These are phyloP conservation scores for Crithidia expoeki DNA, from an alignment of 208 protist species.

Conservation along the genomic window DNA sequence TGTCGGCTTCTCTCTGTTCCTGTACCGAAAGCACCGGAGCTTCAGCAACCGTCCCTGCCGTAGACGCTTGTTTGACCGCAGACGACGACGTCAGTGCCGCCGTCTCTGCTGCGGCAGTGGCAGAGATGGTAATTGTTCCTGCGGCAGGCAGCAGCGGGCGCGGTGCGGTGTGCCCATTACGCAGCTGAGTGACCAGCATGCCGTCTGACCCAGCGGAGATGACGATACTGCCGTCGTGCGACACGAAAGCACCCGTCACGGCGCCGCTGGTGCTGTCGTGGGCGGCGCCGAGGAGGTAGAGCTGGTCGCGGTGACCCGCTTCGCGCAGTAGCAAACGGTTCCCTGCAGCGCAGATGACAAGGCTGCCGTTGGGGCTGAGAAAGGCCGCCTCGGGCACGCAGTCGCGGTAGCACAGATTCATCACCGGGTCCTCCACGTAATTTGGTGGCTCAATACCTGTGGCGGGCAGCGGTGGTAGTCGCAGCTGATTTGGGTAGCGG, in stretches of 20 bases:
- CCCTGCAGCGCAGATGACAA: conserved; percentile 53
- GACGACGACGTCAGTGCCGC: not conserved
- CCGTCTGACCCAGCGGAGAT: conserved; percentile 90
- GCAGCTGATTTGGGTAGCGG: conserved; percentile 61
- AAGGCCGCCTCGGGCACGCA: conserved; percentile 42
- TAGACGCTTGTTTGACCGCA: not conserved
- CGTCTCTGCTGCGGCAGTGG: not conserved
- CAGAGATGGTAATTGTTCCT: not conserved
- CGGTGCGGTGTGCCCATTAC: conserved; percentile 31
- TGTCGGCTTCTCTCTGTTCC: conserved; percentile 94
- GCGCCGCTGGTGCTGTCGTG: conserved; percentile 83
- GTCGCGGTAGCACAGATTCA: conserved; percentile 85
- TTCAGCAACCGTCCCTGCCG: conserved; percentile 3
- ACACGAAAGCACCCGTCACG: conserved; percentile 68
- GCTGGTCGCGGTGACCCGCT: conserved; percentile 11
- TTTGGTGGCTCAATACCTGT: conserved; percentile 84
- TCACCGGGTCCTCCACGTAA: conserved; percentile 89
- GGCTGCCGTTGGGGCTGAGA: conserved; percentile 38
- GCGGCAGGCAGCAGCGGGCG: not conserved
- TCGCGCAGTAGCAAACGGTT: conserved; percentile 33
- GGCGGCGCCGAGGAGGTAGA: conserved; percentile 43
- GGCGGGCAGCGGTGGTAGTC: conserved; percentile 79
- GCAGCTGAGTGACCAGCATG: conserved; percentile 86
- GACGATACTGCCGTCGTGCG: conserved; percentile 87
- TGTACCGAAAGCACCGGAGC: conserved; percentile 74